Evolutionary conservation across 2,329 filamentous ascomycete genomes (phyloP), one percentile per base, ranked within the genome.

Genomic region (Dactylonectria estremocensis): DNA sequence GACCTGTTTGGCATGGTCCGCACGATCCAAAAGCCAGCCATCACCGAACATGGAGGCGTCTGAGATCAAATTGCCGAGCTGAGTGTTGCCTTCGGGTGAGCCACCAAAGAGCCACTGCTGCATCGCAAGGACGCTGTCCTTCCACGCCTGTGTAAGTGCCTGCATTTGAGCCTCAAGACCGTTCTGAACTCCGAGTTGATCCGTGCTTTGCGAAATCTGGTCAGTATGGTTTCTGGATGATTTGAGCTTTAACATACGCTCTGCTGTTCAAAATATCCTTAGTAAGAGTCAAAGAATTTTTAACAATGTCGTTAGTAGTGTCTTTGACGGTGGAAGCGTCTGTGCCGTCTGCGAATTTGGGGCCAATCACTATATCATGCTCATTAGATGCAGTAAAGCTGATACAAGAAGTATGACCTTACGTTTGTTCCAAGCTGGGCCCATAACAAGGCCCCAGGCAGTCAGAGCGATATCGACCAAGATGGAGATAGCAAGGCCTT

Each of bases 21-120:
- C 56, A 11, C 67, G 65, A 5, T 69, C 56, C 6, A 69, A 59
- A 1, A 69, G 50, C 67, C 67, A 68, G 14, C 43, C 59, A 5
- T 69, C 67, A 0, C 67, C 67, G 2, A 69, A 68, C 67, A 69
- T 69, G 14, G 67, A 68, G 4, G 67, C 67, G 3, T 68, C 67
- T 0, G 64, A 68, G 3, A 65, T 69, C 50, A 69, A 53, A 37
- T 35, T 50, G 1, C 64, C 65, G 3, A 69, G 61, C 35, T 68
- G 55, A 13, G 45, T 68, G 33, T 57, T 53, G 20, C 65, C 67
- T 1, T 46, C 67, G 13, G 64, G 60, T 6, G 60, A 43, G 20
- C 60, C 67, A 9, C 67, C 65, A 3, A 69, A 68, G 31, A 69
- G 60, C 60, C 60, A 69, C 20, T 68, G 55, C 14, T 69, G 65